A percentile compares a stretch with the other conserved stretches of the same genome.
Conservation (phyloP, 495 filamentous ascomycete genomes). For the Lophiostoma macrostomum region DNA sequence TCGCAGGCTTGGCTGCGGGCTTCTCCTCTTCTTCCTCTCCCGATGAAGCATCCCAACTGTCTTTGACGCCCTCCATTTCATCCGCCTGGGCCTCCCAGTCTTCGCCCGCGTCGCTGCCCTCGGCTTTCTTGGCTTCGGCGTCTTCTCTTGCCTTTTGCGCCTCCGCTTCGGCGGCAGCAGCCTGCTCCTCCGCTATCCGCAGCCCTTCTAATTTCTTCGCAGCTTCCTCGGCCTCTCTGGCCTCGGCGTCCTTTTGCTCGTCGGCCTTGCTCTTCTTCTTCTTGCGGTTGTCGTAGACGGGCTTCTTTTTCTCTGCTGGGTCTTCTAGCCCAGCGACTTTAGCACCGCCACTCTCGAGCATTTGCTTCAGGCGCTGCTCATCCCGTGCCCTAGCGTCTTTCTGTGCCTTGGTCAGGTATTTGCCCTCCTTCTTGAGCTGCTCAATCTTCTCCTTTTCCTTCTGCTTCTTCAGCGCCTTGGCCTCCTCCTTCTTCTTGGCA, state of each 20-base stretch:
- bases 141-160: conserved; percentile 56
- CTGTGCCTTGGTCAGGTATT: conserved; percentile 91
- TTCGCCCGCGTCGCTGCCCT: conserved; percentile 61
- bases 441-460: conserved; percentile 95
- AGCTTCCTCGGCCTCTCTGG: conserved; percentile 59
- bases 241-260: conserved; percentile 40
- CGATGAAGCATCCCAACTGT: conserved; percentile 88
- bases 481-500: conserved; percentile 67
- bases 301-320: conserved; percentile 66
- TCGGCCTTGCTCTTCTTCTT: conserved; percentile 63
- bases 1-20: conserved; percentile 17
- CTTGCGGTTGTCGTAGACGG: conserved; percentile 67
- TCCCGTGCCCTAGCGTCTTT: conserved; percentile 78
- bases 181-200: conserved; percentile 41
- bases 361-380: conserved; percentile 87
- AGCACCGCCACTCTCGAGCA: conserved; percentile 77
- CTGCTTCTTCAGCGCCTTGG: conserved; percentile 78
- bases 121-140: conserved; percentile 56
- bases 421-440: conserved; percentile 91
- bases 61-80: conserved; percentile 75
- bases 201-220: conserved; percentile 47
- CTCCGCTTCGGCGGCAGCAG: conserved; percentile 43
- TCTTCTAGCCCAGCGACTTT: conserved; percentile 72
- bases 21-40: conserved; percentile 68
- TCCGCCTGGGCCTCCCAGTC: conserved; percentile 89